phyloP scores from a whole-genome alignment of 176 grass and related monocot species.

The Typha latifolia region DNA sequence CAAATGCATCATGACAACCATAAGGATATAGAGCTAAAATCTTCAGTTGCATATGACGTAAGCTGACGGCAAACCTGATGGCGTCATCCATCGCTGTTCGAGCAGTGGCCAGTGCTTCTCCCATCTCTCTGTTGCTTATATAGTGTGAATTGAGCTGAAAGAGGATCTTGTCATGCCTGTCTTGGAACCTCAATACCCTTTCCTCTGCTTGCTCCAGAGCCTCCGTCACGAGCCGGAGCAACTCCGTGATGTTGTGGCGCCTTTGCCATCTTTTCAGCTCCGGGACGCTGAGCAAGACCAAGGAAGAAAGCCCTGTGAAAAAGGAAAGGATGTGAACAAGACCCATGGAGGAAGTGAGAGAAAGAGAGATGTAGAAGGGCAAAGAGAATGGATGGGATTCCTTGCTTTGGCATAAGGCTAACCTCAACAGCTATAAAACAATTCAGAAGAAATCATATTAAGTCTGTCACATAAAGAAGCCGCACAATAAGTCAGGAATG shows the following conservation, averaged over 20 bases:
- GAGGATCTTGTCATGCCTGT: conserved; percentile 14
- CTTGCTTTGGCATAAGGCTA: background rate
- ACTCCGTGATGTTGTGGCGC: background rate
- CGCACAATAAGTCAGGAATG: too few species aligned
- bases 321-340: background rate
- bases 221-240: background rate
- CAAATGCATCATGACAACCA: background rate
- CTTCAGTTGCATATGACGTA: conserved; percentile 5
- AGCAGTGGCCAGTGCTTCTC: background rate
- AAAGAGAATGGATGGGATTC: background rate
- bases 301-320: background rate
- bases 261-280: conserved; percentile 8
- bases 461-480: too few species aligned
- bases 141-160: conserved; percentile 7
- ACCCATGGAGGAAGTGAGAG: background rate
- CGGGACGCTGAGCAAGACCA: background rate
- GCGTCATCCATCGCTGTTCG: background rate
- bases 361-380: background rate
- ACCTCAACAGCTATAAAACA: background rate
- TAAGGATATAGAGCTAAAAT: background rate
- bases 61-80: background rate
- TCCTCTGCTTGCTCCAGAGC: conserved; percentile 17
- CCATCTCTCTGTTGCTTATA: background rate
- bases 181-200: conserved; percentile 1
- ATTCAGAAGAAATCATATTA: background rate